Percentiles rank a stretch among this genome's conserved stretches.
phyloP scores from a whole-genome alignment of 352 stramenopile species.

The Phytophthora tentaculata region DNA sequence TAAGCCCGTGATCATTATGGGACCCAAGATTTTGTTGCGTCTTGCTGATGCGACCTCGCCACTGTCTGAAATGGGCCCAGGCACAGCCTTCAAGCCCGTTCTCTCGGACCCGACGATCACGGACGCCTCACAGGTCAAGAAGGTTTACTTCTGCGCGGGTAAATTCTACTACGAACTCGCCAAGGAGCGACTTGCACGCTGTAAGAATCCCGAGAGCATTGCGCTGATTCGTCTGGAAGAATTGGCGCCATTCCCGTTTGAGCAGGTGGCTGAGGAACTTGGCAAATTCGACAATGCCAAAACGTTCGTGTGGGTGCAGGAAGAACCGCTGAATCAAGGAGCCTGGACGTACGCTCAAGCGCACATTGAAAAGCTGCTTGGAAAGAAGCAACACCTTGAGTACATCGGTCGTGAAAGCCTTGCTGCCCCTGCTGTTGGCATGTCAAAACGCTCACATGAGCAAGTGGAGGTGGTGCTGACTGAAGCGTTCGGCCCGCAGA shows the following conservation, averaged over 20 bases:
- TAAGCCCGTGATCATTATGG: constrained; percentile 81
- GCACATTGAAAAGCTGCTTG: constrained; percentile 77
- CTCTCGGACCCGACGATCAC: constrained; percentile 61
- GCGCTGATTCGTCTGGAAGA: constrained; percentile 84
- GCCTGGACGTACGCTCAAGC: constrained; percentile 74
- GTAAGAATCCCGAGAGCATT: constrained; percentile 52
- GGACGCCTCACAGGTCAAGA: constrained; percentile 60
- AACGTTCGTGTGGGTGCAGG: constrained; percentile 81
- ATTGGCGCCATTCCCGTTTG: constrained; percentile 85
- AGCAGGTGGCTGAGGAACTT: constrained; percentile 64
- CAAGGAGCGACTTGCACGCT: constrained; percentile 59
- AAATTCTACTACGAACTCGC: constrained; percentile 90
- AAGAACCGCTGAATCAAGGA: constrained; percentile 85
- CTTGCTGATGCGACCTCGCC: constrained; percentile 70
- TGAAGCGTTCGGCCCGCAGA: constrained; percentile 58
- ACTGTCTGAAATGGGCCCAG: constrained; percentile 64
- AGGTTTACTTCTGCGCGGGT: constrained; percentile 80
- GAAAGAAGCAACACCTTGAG: constrained; percentile 62
- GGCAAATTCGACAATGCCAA: constrained; percentile 67
- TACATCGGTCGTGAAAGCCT: constrained; percentile 81
- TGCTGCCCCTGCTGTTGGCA: constrained; percentile 69
- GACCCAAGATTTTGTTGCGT: constrained; percentile 79
- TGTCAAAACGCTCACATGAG: constrained; percentile 74
- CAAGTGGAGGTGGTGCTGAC: constrained; percentile 71
- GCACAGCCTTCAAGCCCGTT: constrained; percentile 72